Percentiles rank a stretch among this genome's conserved stretches.
These are phyloP conservation scores for Isabelozyma gotoi DNA, from an alignment of 805 yeast species.

Conservation along the genomic window DNA sequence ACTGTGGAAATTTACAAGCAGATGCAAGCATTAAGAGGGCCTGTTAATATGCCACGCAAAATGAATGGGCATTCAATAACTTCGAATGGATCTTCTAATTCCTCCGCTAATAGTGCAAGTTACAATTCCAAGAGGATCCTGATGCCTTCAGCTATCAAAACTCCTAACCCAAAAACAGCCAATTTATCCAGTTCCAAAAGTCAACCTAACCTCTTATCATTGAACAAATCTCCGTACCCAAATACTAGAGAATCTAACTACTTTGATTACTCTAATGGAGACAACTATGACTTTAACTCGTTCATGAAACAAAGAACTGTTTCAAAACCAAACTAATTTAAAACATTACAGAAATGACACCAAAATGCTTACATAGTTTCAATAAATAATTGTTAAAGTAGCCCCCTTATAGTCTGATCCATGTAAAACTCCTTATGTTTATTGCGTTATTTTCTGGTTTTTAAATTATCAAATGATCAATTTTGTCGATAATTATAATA, in stretches of 20 bases:
- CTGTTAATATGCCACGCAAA: background rate
- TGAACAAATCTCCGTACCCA: background rate
- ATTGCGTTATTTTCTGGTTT: too few species aligned
- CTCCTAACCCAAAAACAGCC: background rate
- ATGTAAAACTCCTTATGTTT: too few species aligned
- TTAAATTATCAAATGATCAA: too few species aligned
- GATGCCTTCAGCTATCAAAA: conserved; percentile 7
- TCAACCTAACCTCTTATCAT: background rate
- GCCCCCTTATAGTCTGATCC: background rate
- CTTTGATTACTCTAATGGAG: conserved; percentile 32
- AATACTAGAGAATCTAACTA: conserved; percentile 21
- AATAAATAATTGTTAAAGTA: too few species aligned
- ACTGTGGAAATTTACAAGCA: conserved; percentile 5
- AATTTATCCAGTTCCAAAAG: conserved; percentile 1
- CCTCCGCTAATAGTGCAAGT: conserved; percentile 10
- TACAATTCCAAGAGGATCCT: conserved; percentile 21
- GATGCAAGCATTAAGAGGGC: background rate
- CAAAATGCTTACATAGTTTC: too few species aligned
- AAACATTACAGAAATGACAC: background rate
- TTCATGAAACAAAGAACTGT: conserved; percentile 28
- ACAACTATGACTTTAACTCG: conserved; percentile 36
- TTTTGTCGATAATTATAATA: too few species aligned
- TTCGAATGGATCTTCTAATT: conserved; percentile 3
- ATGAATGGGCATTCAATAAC: conserved; percentile 1
- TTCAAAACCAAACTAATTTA: conserved; percentile 6